Evolutionary conservation across 345 rosid species (phyloP), one percentile per base, ranked within the genome.

Genomic region (Crucihimalaya himalaica): DNA sequence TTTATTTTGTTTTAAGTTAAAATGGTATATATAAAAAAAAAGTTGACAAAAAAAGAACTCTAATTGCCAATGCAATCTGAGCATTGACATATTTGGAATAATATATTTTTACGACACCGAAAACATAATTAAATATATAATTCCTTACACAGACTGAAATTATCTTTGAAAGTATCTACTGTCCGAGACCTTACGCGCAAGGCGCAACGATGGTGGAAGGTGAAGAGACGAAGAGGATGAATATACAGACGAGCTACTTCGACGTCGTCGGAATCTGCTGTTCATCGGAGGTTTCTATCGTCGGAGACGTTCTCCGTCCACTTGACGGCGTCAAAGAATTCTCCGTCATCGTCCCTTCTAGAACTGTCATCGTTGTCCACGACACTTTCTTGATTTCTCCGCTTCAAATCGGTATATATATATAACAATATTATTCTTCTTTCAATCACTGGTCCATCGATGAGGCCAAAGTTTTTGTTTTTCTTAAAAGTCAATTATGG

Each of bases 221-320:
- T 12, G 75, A 68, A 42, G 70, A 68, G 40, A 5, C 68, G 19
- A 62, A 28, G 71, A 35, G 28, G 18, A 63, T 19, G 29, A 86
- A 80, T 70, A 37, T 63, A 39, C 88, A 87, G 78, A 93, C 87
- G 51, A 93, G 93, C 75, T 90, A 93, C 74, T 87, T 89, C 45
- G 98, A 93, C 47, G 96, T 91, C 5, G 47, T 89, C 40, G 98
- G 97, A 2, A 66, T 93, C 0, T 93, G 98, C 73, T 93, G 98
- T 68, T 79, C 98, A 2, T 90, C 96, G 2, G 98, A 93, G 81
- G 85, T 89, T 59, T 83, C 96, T 32, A 32, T 89, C 27, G 72
- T 93, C 1, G 96, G 87, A 61, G 89, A 76, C 47, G 70, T 89
- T 31, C 84, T 91, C 53, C 81, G 82, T 31, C 81, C 89, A 0